phyloP scores from a whole-genome alignment of 2,329 filamentous ascomycete genomes.

The Ceratocystis ficicola region DNA sequence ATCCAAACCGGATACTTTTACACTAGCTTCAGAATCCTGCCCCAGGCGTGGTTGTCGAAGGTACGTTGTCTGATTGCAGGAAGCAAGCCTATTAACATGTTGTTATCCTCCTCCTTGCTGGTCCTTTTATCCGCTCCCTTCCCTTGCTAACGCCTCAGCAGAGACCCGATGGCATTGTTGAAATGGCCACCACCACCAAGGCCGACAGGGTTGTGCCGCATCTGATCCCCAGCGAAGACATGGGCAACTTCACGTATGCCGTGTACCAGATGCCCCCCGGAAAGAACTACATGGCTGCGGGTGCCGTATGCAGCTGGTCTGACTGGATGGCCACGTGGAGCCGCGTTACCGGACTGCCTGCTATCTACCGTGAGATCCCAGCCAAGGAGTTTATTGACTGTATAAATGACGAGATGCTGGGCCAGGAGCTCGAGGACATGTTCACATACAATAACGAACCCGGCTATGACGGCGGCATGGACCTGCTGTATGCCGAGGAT shows the following conservation, averaged over 20 bases:
- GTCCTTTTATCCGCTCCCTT: neutral
- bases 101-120: neutral
- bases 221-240: slow-evolving; percentile 36
- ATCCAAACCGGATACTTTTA: slow-evolving; percentile 41
- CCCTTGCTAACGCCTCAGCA: neutral
- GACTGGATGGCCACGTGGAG: slow-evolving; percentile 37
- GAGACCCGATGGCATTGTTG: slow-evolving; percentile 32
- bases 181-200: slow-evolving; percentile 37
- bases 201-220: slow-evolving; percentile 34
- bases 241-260: slow-evolving; percentile 38
- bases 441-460: slow-evolving; percentile 37
- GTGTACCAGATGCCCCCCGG: slow-evolving; percentile 39
- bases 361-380: slow-evolving; percentile 32
- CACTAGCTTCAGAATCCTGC: slow-evolving; percentile 37
- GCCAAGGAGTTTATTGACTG: slow-evolving; percentile 33
- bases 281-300: slow-evolving; percentile 38
- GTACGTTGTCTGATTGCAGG: slow-evolving; percentile 27
- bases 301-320: slow-evolving; percentile 36
- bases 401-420: slow-evolving; percentile 26
- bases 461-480: slow-evolving; percentile 38
- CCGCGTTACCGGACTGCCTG: slow-evolving; percentile 28
- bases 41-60: slow-evolving; percentile 36
- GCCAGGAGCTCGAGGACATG: slow-evolving; percentile 37
- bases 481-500: slow-evolving; percentile 34
- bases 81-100: neutral